Base-by-base conservation (phyloP, 768 basidiomycete genomes). In the Lactarius akahatsu region DNA sequence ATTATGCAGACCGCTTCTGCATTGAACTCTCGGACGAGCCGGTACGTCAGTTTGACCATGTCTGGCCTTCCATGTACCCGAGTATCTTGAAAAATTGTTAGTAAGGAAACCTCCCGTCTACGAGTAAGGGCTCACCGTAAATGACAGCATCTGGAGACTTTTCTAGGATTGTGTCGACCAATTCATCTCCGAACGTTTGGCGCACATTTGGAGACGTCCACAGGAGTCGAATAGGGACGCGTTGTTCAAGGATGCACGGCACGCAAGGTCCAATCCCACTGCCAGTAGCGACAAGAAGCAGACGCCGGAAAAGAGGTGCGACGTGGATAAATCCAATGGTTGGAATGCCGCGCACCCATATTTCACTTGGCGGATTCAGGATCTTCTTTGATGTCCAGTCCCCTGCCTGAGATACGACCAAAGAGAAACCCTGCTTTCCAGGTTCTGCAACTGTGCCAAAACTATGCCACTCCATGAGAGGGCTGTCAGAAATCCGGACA, bases 121-220 rank as follows among this genome's bases (percentile, higher is more conserved):
- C 9, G n/a, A 28, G 54, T 30, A 57, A 36, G 5, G 54, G 61
- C 81, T 59, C 62, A 85, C 84, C 83, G 71, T 86, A 86, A 30
- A 86, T 77, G 30, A 85, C 82, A 4, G 85, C 84, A 61, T 78
- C 81, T n/a, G 85, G 85, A 26, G 79, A 78, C 1, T 82, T 81
- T n/a, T 76, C 78, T 28, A 86, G 73, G 63, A 88, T 82, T 10
- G 79, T 71, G 71, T 86, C 84, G 1, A 86, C 85, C 15, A 88
- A 76, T 60, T 84, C 79, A 73, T 86, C 79, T 32, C 86, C 86
- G 71, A 86, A 88, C 16, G 86, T 88, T 74, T 83, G 77, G 20
- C 85, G 80, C 50, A 85, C 84, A 68, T 85, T 81, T 2, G 85
- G 86, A 18, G 85, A 82, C 0, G 85, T 85, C 86, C 86, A 86